Evolutionary conservation across 2,329 filamentous ascomycete species (phyloP).

Genomic region (Fusarium nematophilum): DNA sequence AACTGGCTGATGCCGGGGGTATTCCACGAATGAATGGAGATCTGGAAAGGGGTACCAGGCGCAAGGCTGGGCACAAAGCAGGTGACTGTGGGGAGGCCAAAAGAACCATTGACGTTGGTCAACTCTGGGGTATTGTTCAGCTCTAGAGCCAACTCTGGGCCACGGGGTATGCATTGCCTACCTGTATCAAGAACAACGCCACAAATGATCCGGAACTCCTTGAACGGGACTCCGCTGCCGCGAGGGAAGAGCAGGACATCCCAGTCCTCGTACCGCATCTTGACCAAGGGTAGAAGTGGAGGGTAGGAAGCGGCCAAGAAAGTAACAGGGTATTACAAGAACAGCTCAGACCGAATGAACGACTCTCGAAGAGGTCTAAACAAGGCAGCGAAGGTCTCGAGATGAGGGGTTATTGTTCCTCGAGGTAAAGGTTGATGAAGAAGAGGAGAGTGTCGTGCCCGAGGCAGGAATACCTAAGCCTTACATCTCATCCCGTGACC

Average conservation of each 20-base stretch:
- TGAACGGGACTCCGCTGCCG: constrained; percentile 74
- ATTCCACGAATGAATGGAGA: constrained; percentile 82
- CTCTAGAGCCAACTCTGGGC: too few relatives aligned
- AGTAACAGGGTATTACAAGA: constrained; percentile 13
- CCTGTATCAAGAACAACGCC: constrained; percentile 70
- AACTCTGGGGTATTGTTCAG: constrained; percentile 56
- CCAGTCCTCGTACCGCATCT: constrained; percentile 88
- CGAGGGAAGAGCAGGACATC: constrained; percentile 83
- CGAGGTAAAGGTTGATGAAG: not conserved
- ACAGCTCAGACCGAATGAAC: not conserved
- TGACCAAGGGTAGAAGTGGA: constrained; percentile 42
- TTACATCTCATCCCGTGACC: constrained; percentile 7
- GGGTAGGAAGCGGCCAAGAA: constrained; percentile 9
- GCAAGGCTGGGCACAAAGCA: constrained; percentile 76
- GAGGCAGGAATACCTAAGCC: not conserved
- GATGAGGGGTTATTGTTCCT: not conserved
- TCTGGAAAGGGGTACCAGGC: constrained; percentile 69
- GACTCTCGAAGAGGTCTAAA: not conserved
- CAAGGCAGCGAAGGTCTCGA: not conserved
- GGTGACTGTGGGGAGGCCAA: constrained; percentile 73
- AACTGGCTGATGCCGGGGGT: constrained; percentile 69
- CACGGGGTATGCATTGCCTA: constrained; percentile 35
- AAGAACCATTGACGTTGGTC: constrained; percentile 59
- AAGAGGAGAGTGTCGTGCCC: not conserved
- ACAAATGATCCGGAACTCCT: constrained; percentile 85